Evolutionary conservation across 257 asterid species (phyloP).

Genomic region (Eucommia ulmoides): DNA sequence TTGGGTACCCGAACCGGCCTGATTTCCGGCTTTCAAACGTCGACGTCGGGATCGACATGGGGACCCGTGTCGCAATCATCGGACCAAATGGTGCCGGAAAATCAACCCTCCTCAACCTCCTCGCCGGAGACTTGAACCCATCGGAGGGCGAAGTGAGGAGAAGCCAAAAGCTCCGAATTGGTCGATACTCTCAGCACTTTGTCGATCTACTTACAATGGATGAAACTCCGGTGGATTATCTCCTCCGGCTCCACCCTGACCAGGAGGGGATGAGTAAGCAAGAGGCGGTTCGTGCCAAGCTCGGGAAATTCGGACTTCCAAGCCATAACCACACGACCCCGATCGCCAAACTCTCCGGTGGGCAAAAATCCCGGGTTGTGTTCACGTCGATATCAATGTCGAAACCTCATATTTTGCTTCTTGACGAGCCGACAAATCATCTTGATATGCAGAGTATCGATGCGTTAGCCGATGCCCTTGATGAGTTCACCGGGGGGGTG

Average conservation of each 20-base stretch:
- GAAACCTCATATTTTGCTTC: slow-evolving; percentile 48
- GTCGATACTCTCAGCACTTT: slow-evolving; percentile 69
- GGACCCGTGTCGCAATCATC: slow-evolving; percentile 64
- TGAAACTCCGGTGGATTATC: slow-evolving; percentile 56
- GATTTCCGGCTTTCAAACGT: slow-evolving; percentile 53
- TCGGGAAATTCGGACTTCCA: slow-evolving; percentile 67
- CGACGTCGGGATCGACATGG: slow-evolving; percentile 71
- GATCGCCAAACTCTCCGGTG: slow-evolving; percentile 55
- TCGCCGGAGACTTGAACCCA: slow-evolving; percentile 56
- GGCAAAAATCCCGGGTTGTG: slow-evolving; percentile 60
- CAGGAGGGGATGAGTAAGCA: slow-evolving; percentile 63
- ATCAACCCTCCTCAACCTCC: slow-evolving; percentile 58
- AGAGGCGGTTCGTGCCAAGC: slow-evolving; percentile 62
- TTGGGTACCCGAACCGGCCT: slow-evolving; percentile 42
- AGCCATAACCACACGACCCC: slow-evolving; percentile 65
- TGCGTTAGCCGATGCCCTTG: slow-evolving; percentile 61
- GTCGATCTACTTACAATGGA: slow-evolving; percentile 57
- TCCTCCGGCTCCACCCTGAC: slow-evolving; percentile 61
- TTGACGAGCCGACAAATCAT: slow-evolving; percentile 70
- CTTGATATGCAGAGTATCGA: slow-evolving; percentile 75
- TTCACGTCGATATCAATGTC: slow-evolving; percentile 70
- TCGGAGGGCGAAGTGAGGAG: slow-evolving; percentile 50
- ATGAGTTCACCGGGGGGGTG: slow-evolving; percentile 61
- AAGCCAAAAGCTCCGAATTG: slow-evolving; percentile 56
- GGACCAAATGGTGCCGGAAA: slow-evolving; percentile 79